Conservation (phyloP, 306 rosid species). For the Mimosa pudica region DNA sequence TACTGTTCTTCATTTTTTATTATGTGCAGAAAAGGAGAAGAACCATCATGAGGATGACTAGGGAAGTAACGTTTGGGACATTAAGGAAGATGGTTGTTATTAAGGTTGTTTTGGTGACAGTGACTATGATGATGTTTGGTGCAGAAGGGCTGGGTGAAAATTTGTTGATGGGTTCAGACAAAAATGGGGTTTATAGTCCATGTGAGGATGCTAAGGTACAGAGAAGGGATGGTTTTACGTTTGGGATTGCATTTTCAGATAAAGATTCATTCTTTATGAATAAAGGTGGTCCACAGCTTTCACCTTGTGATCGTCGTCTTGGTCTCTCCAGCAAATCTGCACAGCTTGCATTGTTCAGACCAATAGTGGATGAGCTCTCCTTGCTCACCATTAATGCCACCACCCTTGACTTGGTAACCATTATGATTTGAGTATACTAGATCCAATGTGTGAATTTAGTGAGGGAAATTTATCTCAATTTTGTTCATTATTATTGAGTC, state of each 20-base stretch:
- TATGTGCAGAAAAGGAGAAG: slow-evolving; percentile 20
- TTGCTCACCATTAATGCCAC: slow-evolving; percentile 55
- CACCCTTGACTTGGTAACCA: slow-evolving; percentile 47
- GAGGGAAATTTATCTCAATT: neutral
- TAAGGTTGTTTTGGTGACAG: neutral
- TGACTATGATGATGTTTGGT: slow-evolving; percentile 1
- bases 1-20: neutral
- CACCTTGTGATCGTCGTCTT: slow-evolving; percentile 84
- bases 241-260: slow-evolving; percentile 69
- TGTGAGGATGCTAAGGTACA: slow-evolving; percentile 73
- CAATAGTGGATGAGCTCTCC: slow-evolving; percentile 76
- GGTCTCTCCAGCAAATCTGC: slow-evolving; percentile 47
- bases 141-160: neutral
- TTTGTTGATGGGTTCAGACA: slow-evolving; percentile 30
- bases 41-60: slow-evolving; percentile 12
- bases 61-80: slow-evolving; percentile 13
- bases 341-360: slow-evolving; percentile 65
- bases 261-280: slow-evolving; percentile 52
- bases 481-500: neutral
- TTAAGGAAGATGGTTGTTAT: neutral
- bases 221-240: slow-evolving; percentile 74
- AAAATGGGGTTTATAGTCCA: slow-evolving; percentile 72
- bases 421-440: neutral
- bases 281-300: slow-evolving; percentile 63
- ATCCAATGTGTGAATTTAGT: neutral